A percentile compares a stretch with the other conserved stretches of the same genome.
Conservation (phyloP, 495 filamentous ascomycete species). For the Articulospora tetracladia region DNA sequence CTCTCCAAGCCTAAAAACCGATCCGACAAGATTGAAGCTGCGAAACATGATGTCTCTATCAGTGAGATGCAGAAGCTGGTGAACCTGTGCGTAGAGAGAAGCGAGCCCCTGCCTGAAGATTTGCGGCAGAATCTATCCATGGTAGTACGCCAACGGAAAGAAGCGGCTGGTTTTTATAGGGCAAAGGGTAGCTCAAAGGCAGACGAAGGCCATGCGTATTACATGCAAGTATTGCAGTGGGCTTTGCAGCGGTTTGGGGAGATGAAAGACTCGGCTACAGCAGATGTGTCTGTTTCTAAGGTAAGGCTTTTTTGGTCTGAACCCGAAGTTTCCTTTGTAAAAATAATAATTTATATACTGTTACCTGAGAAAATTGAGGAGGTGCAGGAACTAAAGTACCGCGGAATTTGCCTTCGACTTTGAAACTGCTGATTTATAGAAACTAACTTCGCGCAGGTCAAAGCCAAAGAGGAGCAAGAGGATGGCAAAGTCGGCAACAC, state of each 20-base stretch:
- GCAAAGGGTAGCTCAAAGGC: not conserved
- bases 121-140: not conserved
- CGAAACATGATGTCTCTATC: not conserved
- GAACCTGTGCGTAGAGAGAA: not conserved
- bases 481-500: constrained; percentile 27
- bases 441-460: not conserved
- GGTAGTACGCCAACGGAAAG: constrained; percentile 4
- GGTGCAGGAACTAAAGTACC: too few relatives aligned
- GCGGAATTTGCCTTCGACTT: too few relatives aligned
- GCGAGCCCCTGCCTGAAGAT: constrained; percentile 1
- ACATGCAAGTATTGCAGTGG: constrained; percentile 1
- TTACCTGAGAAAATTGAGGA: too few relatives aligned
- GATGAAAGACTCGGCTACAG: not conserved
- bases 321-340: too few relatives aligned
- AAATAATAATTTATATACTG: too few relatives aligned
- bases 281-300: not conserved
- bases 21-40: not conserved
- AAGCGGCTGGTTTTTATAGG: constrained; percentile 2
- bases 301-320: too few relatives aligned
- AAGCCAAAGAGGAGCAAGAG: not conserved
- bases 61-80: constrained; percentile 1
- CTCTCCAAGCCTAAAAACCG: not conserved
- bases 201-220: constrained; percentile 1
- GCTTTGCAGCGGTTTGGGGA: not conserved
- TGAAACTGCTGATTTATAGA: too few relatives aligned